phyloP scores from a whole-genome alignment of 2,329 filamentous ascomycete species.

The Furcasterigmium furcatum region DNA sequence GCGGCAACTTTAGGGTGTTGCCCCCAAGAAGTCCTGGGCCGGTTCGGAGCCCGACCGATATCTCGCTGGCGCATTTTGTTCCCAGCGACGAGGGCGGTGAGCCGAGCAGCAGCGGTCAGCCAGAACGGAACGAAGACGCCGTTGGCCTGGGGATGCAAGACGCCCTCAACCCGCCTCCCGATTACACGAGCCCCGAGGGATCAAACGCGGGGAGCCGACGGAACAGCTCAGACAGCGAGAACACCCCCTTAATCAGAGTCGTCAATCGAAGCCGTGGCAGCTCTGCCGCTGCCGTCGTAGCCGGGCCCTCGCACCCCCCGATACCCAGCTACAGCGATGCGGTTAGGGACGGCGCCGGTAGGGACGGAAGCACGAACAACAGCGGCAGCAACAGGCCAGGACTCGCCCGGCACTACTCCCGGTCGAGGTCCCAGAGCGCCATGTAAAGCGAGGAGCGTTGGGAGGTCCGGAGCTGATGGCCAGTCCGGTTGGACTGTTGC shows the following conservation, averaged over 20 bases:
- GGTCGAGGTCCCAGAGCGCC: constrained; percentile 13
- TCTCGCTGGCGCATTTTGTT: constrained; percentile 84
- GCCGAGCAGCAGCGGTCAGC: constrained; percentile 42
- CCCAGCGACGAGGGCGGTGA: constrained; percentile 71
- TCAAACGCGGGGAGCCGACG: constrained; percentile 55
- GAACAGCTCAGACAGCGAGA: constrained; percentile 56
- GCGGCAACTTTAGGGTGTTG: constrained; percentile 73
- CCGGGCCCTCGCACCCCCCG: constrained; percentile 48
- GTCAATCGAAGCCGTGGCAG: constrained; percentile 47
- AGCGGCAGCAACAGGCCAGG: constrained; percentile 19
- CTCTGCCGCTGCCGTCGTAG: constrained; percentile 37
- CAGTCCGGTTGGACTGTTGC: too few species aligned
- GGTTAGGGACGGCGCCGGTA: constrained; percentile 50
- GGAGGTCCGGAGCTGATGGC: too few species aligned
- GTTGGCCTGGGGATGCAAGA: constrained; percentile 49
- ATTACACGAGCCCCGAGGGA: constrained; percentile 65
- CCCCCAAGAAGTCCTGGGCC: constrained; percentile 84
- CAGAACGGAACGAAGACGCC: constrained; percentile 23
- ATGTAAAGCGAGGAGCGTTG: neutral
- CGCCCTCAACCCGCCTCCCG: constrained; percentile 62
- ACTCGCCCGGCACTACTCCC: constrained; percentile 7
- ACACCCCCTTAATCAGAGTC: constrained; percentile 47
- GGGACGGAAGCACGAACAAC: constrained; percentile 32
- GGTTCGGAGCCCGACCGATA: constrained; percentile 88
- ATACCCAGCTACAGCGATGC: constrained; percentile 84